Evolutionary conservation across 805 yeast genomes (phyloP), one percentile per base, ranked within the genome.

Genomic region (Cyberlindnera xylosilytica): DNA sequence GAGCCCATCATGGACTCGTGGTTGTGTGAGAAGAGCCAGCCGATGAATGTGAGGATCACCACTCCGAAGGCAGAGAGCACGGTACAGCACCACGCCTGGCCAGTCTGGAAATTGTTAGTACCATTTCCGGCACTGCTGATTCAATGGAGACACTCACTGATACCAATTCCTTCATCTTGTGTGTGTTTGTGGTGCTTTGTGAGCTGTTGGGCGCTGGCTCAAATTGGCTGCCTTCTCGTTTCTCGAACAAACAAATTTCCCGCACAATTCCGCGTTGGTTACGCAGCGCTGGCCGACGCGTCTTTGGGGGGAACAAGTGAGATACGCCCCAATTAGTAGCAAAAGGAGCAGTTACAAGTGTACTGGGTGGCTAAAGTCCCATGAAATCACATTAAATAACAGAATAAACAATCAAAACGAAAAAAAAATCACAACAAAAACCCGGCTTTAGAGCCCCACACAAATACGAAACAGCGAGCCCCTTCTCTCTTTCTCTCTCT

Each of bases 1-100:
- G 96, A 86, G 4, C 99, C 99, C 69, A 89, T 82, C 85, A 91
- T 83, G 17, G 95, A 75, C 68, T 91, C 98, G 62, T 87, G 95
- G 52, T 81, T 86, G 27, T 69, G 70, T 53, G 83, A 72, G 70
- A 93, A 91, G 50, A 91, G 73, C 52, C 79, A 78, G 16, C 95
- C 99, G 54, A 91, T 78, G 43, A 87, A 85, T 10, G 95, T 75
- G 36, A 91, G 76, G 44, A 91, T 93, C 35, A 88, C 83, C 26
- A 91, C 81, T 45, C 95, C 99, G 63, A 91, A 91, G 13, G 93
- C 89, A 38, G 97, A 89, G 34, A 93, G 72, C 32, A 91, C 76
- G 34, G 98, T 91, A 63, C 99, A 91, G 64, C 87, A 88, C 87
- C 96, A 91, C 19, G 99, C 98, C 58, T 87, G 82, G 20, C 81